A percentile compares a stretch with the other conserved stretches of the same genome.
phyloP scores from a whole-genome alignment of 805 yeast species.

The Candida nitratophila region DNA sequence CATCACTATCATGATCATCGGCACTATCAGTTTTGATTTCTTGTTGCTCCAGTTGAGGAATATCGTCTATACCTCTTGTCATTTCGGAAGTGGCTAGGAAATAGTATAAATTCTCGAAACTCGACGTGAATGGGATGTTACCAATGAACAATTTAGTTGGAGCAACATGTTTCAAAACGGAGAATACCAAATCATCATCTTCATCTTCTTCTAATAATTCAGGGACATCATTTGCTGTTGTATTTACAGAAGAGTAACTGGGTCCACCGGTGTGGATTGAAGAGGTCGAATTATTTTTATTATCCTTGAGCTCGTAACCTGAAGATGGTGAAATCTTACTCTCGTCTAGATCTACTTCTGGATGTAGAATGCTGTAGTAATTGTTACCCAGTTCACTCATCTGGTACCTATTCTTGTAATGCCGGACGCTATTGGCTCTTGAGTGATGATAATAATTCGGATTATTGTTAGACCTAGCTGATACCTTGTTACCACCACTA shows the following conservation, averaged over 20 bases:
- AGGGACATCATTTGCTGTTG: too few species aligned
- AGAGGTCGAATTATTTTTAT: too few species aligned
- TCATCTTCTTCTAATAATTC: slow-evolving; percentile 9
- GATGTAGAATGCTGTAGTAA: slow-evolving; percentile 18
- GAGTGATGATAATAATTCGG: not conserved
- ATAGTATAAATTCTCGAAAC: slow-evolving; percentile 27
- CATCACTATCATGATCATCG: too few species aligned
- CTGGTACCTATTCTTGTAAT: not conserved
- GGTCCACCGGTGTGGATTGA: too few species aligned
- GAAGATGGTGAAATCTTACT: not conserved
- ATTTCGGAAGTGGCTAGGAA: slow-evolving; percentile 8
- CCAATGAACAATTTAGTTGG: slow-evolving; percentile 45
- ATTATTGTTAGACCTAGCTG: not conserved
- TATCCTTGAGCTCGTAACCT: too few species aligned
- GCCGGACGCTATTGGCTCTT: not conserved
- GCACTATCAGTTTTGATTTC: not conserved
- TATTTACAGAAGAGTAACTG: too few species aligned
- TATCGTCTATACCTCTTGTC: too few species aligned
- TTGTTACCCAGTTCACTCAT: slow-evolving; percentile 17
- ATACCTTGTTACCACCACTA: slow-evolving; percentile 2
- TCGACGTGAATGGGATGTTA: slow-evolving; percentile 43
- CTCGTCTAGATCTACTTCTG: slow-evolving; percentile 6
- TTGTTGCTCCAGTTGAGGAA: not conserved
- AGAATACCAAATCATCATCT: slow-evolving; percentile 18
- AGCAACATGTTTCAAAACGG: slow-evolving; percentile 28